A percentile compares a stretch with the other conserved stretches of the same genome.
Conservation (phyloP, 2,329 filamentous ascomycete genomes). For the Zelopaecilomyces penicillatus region DNA sequence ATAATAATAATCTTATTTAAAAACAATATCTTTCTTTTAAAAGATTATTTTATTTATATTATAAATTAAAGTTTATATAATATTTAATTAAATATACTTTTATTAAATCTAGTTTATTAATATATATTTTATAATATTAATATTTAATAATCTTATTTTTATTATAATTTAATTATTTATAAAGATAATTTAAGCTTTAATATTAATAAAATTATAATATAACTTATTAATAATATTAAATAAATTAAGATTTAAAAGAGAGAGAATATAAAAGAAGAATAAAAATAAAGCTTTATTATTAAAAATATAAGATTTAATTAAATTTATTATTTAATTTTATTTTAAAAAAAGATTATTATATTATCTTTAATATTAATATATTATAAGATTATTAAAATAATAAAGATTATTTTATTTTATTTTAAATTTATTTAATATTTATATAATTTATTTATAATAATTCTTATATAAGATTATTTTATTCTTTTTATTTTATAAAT, state of each 20-base stretch:
- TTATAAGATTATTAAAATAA: too few species aligned
- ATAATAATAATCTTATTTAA: neutral
- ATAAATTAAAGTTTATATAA: neutral
- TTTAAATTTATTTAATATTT: too few species aligned
- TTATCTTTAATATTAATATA: neutral
- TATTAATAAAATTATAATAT: neutral
- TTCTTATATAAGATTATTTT: too few species aligned
- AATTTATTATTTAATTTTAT: neutral
- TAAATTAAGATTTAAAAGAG: neutral
- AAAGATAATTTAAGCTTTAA: neutral
- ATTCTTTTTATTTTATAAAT: too few species aligned
- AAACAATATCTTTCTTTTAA: neutral
- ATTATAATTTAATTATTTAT: neutral
- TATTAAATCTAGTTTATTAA: neutral
- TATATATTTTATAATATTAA: neutral
- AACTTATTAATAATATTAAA: too few species aligned
- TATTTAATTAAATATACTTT: neutral
- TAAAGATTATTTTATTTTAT: too few species aligned
- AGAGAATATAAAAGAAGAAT: neutral
- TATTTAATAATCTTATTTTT: neutral
- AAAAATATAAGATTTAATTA: neutral
- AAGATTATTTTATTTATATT: neutral
- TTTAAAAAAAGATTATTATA: neutral
- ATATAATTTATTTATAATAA: too few species aligned
- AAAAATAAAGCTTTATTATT: neutral